Evolutionary conservation across 768 basidiomycete species (phyloP), one percentile per base, ranked within the genome.

Genomic region (Mycena vitilis): DNA sequence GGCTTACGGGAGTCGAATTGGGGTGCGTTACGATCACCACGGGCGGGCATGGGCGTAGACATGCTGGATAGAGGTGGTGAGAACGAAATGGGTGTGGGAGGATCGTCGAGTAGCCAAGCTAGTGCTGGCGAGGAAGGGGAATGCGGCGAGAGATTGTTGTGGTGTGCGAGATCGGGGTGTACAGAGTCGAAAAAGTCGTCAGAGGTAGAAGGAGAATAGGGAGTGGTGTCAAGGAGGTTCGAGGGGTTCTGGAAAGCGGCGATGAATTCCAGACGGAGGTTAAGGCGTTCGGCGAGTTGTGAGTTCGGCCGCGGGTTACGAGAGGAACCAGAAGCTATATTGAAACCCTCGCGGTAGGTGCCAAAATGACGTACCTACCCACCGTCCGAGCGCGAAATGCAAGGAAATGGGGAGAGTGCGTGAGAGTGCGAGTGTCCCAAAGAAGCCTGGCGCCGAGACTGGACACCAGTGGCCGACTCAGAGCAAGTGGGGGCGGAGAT

Each of bases 1-100:
- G 72, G 76, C 7, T 67, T 60, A 0, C n/a, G 12, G 1, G 57
- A 60, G 59, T 75, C 70, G 55, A 77, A 75, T 9, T 42, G 40
- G 15, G 71, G 74, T 0, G 75, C 75, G 15, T 49, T 60, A n/a
- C 59, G 61, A 37, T 74, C 71, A 44, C 73, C 65, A 12, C 51
- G 58, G 6, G 74, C 60, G 11, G 74, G 76, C 76, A 75, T 75
- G 15, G 54, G 62, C 18, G 30, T 15, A 4, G 52, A 11, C 9
- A 18, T 20, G 15, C 9, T 22, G 12, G 47, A 3, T 18, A 22
- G 18, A 18, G 47, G 22, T 16, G 47, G 47, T 9, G 47, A 16
- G 12, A 18, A 8, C 4, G 47, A 20, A 22, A 72, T 66, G 37
- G 66, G 56, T 20, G 66, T 42, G 12, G 65, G 57, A 11, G 65